These are phyloP conservation scores for Coemansia erecta DNA, from an alignment of 192 early-diverging fungal genomes.

Conservation along the genomic window DNA sequence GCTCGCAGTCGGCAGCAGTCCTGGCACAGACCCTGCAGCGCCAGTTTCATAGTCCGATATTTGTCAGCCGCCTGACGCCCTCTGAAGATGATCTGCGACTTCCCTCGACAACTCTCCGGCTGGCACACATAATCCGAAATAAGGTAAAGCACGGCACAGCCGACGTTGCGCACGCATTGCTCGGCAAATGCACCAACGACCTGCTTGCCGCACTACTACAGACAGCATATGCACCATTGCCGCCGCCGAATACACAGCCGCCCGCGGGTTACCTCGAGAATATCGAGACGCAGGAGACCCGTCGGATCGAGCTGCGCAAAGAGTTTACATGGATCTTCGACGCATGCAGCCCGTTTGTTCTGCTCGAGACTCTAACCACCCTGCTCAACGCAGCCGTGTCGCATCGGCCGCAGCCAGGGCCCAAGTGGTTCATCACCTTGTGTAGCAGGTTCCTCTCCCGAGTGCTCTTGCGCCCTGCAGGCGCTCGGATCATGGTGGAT, in stretches of 20 bases:
- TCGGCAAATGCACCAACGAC: conserved; percentile 60
- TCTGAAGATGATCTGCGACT: conserved; percentile 8
- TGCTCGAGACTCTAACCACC: conserved; percentile 65
- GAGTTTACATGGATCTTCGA: conserved; percentile 42
- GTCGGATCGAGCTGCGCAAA: conserved; percentile 22
- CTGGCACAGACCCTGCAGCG: conserved; percentile 16
- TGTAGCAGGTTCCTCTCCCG: conserved; percentile 70
- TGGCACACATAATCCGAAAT: conserved; percentile 17
- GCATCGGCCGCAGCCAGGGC: conserved; percentile 43
- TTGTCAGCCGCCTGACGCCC: too few relatives aligned
- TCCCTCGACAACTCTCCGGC: conserved; percentile 2
- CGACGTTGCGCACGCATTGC: conserved; percentile 58
- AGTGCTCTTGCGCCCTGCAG: conserved; percentile 62
- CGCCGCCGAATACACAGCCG: conserved; percentile 6
- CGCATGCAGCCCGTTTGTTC: conserved; percentile 54
- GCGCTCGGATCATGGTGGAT: conserved; percentile 63
- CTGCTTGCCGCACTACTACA: conserved; percentile 67
- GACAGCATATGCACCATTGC: conserved; percentile 63
- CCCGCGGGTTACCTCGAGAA: conserved; percentile 29
- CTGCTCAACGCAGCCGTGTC: conserved; percentile 60
- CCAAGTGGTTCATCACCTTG: conserved; percentile 64
- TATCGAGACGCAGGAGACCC: conserved; percentile 33
- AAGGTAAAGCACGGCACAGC: conserved; percentile 40
- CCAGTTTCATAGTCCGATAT: too few relatives aligned
- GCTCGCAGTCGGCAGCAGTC: conserved; percentile 43